Evolutionary conservation across 441 rosid species (phyloP), one percentile per base, ranked within the genome.

Genomic region (Mallotus repandus): DNA sequence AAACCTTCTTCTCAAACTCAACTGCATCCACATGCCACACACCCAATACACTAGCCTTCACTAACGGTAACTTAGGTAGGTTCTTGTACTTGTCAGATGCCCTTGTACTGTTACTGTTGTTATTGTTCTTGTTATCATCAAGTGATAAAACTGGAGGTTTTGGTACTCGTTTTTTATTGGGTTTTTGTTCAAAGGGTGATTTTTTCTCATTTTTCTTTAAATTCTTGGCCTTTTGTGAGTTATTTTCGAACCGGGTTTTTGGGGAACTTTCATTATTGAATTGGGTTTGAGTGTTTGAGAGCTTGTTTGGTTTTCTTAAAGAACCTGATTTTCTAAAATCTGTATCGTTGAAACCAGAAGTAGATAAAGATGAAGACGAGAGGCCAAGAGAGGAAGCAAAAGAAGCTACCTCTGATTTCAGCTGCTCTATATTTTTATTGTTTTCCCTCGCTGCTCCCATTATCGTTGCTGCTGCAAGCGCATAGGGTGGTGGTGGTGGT

Each of bases 381-480:
- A 94, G 78, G 41, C 99, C 98, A 9, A 93, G 82, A 29, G 97
- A 83, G 35, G 98, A 91, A 71, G 92, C 89, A 75, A 87, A 89
- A 5, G 97, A 84, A 21, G 97, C 98, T 25, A 93, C 74, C 48
- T 93, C 98, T 13, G 94, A 83, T 72, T 83, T 81, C 75, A 95
- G 84, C 7, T 66, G 73, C 12, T 84, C 86, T 5, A 79, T 22
- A 86, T 81, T 61, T 73, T 67, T 56, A 69, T 52, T 45, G 53
- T 45, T 45, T 45, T 45, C 12, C 9, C 49, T 38, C 41, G 41
- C 41, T 38, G 41, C 41, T 6, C 41, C 41, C 41, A 38, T 38
- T 38, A 38, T 38, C 41, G 41, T 4, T 45, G 49, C 12, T 8
- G 49, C 12, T 45, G 49, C 49, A 5, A 8, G 13, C 9, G 49